These are phyloP conservation scores for Galeopsis tetrahit DNA, from an alignment of 257 asterid genomes.

Conservation along the genomic window DNA sequence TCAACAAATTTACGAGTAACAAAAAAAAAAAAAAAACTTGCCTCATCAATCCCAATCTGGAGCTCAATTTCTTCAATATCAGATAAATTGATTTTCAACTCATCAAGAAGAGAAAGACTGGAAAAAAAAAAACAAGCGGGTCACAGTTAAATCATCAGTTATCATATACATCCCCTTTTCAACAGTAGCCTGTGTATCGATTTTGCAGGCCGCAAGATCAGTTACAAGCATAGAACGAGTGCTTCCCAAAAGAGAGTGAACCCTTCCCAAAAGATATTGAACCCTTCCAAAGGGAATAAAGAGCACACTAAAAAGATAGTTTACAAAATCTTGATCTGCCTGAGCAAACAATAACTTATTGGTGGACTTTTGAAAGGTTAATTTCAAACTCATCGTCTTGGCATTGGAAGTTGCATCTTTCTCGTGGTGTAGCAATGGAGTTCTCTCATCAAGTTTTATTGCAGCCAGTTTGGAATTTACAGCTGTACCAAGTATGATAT, in stretches of 20 bases:
- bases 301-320: slow-evolving; percentile 18
- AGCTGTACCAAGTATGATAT: not conserved
- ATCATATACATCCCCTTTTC: not conserved
- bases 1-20: not conserved
- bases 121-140: not conserved
- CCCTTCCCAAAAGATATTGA: not conserved
- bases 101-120: not conserved
- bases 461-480: not conserved
- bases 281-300: slow-evolving; percentile 15
- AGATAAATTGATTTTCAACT: not conserved
- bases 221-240: too few species aligned
- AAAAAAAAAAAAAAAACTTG: not conserved
- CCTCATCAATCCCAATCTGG: slow-evolving; percentile 28
- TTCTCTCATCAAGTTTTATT: not conserved
- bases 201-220: too few species aligned
- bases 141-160: not conserved
- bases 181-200: too few species aligned
- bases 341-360: slow-evolving; percentile 29
- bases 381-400: not conserved
- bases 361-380: slow-evolving; percentile 12
- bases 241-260: too few species aligned
- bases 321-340: slow-evolving; percentile 5
- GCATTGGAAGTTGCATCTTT: not conserved
- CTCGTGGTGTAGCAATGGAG: not conserved
- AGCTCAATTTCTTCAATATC: slow-evolving; percentile 19